Conservation (phyloP, 257 asterid species). For the Solanum tarapatanum region DNA sequence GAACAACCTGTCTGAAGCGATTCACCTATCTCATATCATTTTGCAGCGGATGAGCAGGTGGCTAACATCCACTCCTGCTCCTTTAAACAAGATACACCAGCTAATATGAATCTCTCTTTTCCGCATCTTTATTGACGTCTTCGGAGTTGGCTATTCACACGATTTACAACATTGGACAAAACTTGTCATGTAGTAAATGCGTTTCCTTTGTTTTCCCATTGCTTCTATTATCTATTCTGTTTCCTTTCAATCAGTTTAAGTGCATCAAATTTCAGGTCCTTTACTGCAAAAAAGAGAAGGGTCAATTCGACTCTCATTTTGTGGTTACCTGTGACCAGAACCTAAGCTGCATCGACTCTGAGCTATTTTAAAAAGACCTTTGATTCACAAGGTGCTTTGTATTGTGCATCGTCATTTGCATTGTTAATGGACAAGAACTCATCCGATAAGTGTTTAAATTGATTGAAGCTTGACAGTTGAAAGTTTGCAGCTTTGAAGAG, state of each 20-base stretch:
- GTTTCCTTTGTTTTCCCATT: not conserved
- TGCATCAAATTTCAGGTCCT: not conserved
- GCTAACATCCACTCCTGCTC: not conserved
- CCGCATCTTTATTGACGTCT: not conserved
- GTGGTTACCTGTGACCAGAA: not conserved
- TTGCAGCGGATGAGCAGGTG: not conserved
- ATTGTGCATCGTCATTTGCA: not conserved
- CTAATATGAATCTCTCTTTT: not conserved
- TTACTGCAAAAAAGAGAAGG: not conserved
- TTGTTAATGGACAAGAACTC: not conserved
- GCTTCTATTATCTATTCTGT: not conserved
- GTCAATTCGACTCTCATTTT: not conserved
- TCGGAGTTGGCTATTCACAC: not conserved
- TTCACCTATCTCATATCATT: not conserved
- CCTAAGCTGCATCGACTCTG: not conserved
- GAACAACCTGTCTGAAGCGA: not conserved
- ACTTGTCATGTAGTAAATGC: not conserved
- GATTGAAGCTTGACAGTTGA: not conserved
- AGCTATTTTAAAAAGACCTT: not conserved
- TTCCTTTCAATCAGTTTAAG: not conserved
- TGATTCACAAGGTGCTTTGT: not conserved
- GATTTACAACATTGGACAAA: not conserved
- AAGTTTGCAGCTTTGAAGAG: conserved; percentile 65
- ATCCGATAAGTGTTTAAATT: not conserved
- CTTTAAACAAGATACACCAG: not conserved